phyloP scores from a whole-genome alignment of 495 filamentous ascomycete species.

The Penicillium soppii region DNA sequence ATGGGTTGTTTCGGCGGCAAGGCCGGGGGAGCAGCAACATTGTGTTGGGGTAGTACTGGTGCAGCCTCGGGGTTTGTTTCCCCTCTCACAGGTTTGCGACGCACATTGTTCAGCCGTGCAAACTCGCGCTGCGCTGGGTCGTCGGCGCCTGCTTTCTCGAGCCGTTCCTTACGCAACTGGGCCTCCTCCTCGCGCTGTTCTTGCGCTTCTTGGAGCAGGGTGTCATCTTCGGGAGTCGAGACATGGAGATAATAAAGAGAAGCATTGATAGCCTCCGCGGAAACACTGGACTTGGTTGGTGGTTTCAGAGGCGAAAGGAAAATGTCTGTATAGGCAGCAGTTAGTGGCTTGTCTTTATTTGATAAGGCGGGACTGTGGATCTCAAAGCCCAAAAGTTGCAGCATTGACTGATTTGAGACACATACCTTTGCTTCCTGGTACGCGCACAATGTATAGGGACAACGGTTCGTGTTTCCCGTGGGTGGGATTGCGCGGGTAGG shows the following conservation, averaged over 20 bases:
- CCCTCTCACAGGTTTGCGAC: constrained; percentile 41
- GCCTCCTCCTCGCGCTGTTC: constrained; percentile 43
- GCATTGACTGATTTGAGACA: background rate
- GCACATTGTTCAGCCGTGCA: constrained; percentile 40
- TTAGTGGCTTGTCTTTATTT: constrained; percentile 17
- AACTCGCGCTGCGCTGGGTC: constrained; percentile 28
- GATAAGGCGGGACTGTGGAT: background rate
- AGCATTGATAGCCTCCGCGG: constrained; percentile 79
- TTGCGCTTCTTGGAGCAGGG: constrained; percentile 46
- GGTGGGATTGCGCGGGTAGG: constrained; percentile 73
- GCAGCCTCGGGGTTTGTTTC: constrained; percentile 8
- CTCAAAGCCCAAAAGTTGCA: background rate
- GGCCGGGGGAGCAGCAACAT: background rate
- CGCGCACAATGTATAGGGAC: constrained; percentile 84
- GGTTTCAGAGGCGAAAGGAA: constrained; percentile 93
- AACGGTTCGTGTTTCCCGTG: constrained; percentile 64
- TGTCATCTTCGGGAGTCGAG: constrained; percentile 60
- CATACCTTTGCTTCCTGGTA: constrained; percentile 85
- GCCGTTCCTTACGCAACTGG: constrained; percentile 42
- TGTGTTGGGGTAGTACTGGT: constrained; percentile 16
- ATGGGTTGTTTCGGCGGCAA: background rate
- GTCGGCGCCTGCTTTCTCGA: constrained; percentile 24
- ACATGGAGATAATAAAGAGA: constrained; percentile 91
- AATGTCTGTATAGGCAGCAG: constrained; percentile 59
- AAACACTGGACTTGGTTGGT: constrained; percentile 75